Evolutionary conservation across 495 filamentous ascomycete genomes (phyloP), one percentile per base, ranked within the genome.

Genomic region (Trypethelium eluteriae): DNA sequence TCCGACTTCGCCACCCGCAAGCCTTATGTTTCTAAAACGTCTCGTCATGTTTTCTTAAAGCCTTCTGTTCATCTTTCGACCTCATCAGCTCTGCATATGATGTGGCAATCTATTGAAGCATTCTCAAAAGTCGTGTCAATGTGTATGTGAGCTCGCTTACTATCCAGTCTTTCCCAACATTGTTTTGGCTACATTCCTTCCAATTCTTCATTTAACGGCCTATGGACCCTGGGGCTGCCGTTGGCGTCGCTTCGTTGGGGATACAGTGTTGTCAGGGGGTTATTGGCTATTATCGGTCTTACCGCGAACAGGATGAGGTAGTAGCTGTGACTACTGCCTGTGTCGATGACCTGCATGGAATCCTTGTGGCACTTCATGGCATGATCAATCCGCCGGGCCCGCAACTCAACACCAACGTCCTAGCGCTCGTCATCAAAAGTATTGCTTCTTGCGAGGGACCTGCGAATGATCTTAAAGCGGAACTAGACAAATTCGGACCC

Each of bases 221-320:
- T 53, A 53, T 53, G 49, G 49, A 53, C n/a, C 49, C 49, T 18
- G 49, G 49, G 49, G 2, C 49, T 38, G 62, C 62, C n/a, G 63
- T 69, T 0, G 65, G 64, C 46, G 32, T 70, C 65, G 65, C 38
- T 4, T 67, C 64, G 2, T 62, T 70, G 2, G 68, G 68, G 0
- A 64, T 70, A 18, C 64, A 67, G 39, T 39, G 63, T 9, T 70
- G 68, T 49, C 64, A 70, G 35, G 68, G 68, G 1, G 34, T 70
- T 6, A 2, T 70, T 12, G n/a, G 12, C 18, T 70, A 67, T 49
- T 67, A 64, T 61, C 32, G 65, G 18, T 14, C 49, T n/a, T 53
- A 0, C n/a, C 49, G 49, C 49, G 49, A 53, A 0, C 49, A 53
- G 49, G 49, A 53, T 18, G 2, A 9, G 18, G 49, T 53, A 14